phyloP scores from a whole-genome alignment of 2,329 filamentous ascomycete species.

The Exophiala phaeomuriformis region DNA sequence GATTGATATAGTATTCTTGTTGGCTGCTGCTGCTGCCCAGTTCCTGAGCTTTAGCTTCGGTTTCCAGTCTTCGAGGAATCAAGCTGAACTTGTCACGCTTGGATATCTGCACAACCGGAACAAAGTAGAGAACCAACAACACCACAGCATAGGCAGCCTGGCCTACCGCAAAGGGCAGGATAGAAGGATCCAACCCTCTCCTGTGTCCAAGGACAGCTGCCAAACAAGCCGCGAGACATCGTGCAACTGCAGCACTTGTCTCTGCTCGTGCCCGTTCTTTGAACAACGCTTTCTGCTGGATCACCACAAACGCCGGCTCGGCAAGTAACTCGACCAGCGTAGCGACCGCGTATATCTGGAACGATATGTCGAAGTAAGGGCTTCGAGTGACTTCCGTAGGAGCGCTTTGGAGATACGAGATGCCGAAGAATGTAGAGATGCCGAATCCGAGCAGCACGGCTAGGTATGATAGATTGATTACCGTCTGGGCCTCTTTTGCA shows the following conservation, averaged over 20 bases:
- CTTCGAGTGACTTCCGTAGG: conserved; percentile 47
- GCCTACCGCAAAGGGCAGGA: conserved; percentile 81
- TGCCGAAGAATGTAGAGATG: conserved; percentile 57
- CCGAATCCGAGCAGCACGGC: conserved; percentile 61
- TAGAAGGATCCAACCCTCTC: conserved; percentile 54
- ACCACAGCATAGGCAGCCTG: conserved; percentile 68
- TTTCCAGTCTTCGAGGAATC: conserved; percentile 38
- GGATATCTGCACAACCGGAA: conserved; percentile 53
- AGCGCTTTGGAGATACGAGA: conserved; percentile 56
- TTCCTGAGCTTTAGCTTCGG: too few species aligned
- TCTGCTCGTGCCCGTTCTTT: conserved; percentile 75
- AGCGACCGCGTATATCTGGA: conserved; percentile 50
- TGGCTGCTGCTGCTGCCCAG: background rate
- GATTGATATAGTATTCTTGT: conserved; percentile 45
- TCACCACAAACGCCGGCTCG: conserved; percentile 82
- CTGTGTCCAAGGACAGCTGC: conserved; percentile 50
- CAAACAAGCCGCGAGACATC: conserved; percentile 68
- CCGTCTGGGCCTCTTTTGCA: conserved; percentile 52
- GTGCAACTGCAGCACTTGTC: conserved; percentile 67
- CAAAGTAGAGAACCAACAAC: conserved; percentile 63
- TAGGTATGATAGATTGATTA: conserved; percentile 83
- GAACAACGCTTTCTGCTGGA: conserved; percentile 75
- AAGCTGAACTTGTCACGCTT: conserved; percentile 61
- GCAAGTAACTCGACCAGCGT: conserved; percentile 68
- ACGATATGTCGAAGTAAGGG: conserved; percentile 55